Conservation (phyloP, 1,139 yeast species). For the Spencermartinsiella ligniputridi region DNA sequence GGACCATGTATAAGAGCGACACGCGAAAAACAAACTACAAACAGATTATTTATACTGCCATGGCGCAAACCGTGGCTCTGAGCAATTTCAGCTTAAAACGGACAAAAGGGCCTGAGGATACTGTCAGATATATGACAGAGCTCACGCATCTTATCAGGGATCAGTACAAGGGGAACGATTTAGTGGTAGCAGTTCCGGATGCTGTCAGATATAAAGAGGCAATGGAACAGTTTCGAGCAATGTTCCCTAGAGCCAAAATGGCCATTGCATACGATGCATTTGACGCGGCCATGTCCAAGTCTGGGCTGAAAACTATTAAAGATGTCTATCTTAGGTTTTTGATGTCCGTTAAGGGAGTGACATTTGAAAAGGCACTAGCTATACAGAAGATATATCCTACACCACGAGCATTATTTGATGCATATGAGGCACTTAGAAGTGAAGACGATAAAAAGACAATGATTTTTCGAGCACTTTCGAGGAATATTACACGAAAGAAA, state of each 20-base stretch:
- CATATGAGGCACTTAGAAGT: slow-evolving; percentile 34
- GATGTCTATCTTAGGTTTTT: slow-evolving; percentile 75
- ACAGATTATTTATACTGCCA: slow-evolving; percentile 70
- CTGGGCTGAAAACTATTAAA: slow-evolving; percentile 63
- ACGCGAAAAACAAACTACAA: slow-evolving; percentile 37
- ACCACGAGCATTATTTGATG: slow-evolving; percentile 47
- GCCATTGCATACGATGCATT: slow-evolving; percentile 66
- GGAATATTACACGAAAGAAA: slow-evolving; percentile 57
- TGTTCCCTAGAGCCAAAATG: slow-evolving; percentile 37
- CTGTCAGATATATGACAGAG: slow-evolving; percentile 57
- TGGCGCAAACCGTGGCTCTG: slow-evolving; percentile 64
- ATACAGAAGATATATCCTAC: slow-evolving; percentile 67
- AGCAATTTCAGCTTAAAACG: slow-evolving; percentile 65
- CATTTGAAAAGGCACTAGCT: slow-evolving; percentile 77
- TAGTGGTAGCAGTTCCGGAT: slow-evolving; percentile 42
- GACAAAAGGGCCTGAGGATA: slow-evolving; percentile 70
- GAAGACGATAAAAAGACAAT: slow-evolving; percentile 40
- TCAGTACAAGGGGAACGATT: slow-evolving; percentile 19
- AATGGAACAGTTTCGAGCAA: slow-evolving; percentile 14
- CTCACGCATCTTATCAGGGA: slow-evolving; percentile 49
- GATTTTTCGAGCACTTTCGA: slow-evolving; percentile 43
- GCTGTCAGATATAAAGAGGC: slow-evolving; percentile 37
- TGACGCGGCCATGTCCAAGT: slow-evolving; percentile 66
- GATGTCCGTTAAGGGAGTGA: slow-evolving; percentile 73
- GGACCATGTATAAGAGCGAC: slow-evolving; percentile 16